These are phyloP conservation scores for Botrytis medusae DNA, from an alignment of 2,329 filamentous ascomycete species.

Conservation along the genomic window DNA sequence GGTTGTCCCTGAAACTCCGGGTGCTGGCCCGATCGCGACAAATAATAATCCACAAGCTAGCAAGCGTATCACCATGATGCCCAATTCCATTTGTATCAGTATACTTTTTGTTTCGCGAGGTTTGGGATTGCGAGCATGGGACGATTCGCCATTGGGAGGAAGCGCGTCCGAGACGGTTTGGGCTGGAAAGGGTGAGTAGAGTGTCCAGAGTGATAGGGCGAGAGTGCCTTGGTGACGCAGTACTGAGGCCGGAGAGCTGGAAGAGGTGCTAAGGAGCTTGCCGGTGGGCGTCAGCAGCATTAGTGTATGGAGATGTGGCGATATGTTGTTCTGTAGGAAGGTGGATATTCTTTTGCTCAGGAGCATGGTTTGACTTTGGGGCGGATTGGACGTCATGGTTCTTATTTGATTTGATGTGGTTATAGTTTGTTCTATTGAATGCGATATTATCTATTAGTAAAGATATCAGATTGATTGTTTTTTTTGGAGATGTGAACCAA, in stretches of 20 bases:
- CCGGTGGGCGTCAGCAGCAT: constrained; percentile 60
- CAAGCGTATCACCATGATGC: constrained; percentile 56
- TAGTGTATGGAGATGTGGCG: constrained; percentile 55
- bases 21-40: constrained; percentile 56
- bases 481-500: neutral
- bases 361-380: constrained; percentile 44
- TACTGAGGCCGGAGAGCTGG: constrained; percentile 53
- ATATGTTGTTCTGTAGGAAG: constrained; percentile 60
- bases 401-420: neutral
- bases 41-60: constrained; percentile 61
- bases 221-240: constrained; percentile 65
- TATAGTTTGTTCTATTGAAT: constrained; percentile 29
- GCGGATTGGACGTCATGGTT: constrained; percentile 26
- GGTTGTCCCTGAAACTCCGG: constrained; percentile 20
- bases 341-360: constrained; percentile 64
- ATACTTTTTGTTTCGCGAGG: constrained; percentile 33
- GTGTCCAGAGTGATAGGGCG: constrained; percentile 59
- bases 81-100: constrained; percentile 53
- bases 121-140: constrained; percentile 22
- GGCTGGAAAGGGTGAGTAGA: constrained; percentile 49
- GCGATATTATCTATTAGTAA: neutral
- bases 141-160: constrained; percentile 13
- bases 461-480: neutral
- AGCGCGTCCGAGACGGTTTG: constrained; percentile 26
- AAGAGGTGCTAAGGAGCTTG: constrained; percentile 63